Base-by-base conservation (phyloP, 2,329 filamentous ascomycete species). In the Aspergillus fijiensis region DNA sequence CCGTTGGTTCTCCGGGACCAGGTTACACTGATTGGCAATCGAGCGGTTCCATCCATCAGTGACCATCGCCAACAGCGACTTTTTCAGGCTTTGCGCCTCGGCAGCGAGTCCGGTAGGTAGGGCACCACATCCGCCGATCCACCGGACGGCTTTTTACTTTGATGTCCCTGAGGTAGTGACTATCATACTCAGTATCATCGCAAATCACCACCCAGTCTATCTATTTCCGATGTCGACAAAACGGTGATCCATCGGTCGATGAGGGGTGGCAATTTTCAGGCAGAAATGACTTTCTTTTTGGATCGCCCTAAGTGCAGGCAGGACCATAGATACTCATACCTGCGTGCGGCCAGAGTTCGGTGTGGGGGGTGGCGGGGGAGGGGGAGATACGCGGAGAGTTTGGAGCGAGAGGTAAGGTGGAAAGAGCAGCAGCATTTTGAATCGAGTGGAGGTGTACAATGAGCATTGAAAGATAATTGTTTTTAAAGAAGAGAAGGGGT, bases 231-330 rank as follows among this genome's bases (percentile, higher is more conserved):
- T 7, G 14, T 19, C 39, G 39, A 42, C 16, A 4, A 29, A 29
- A n/a, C 53, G 27, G 53, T 23, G 53, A 55, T 49, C 42, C 53
- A 55, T 48, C 53, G 42, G n/a, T 35, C 27, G 53, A 47, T 29
- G 45, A 25, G 42, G n/a, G 27, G 53, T 55, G 53, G 53, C 53
- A 47, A 55, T 16, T 21, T n/a, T 55, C 53, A 55, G 53, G 53
- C 53, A 49, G 53, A 55, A 55, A 55, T 31, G 9, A 16, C 21
- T 25, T 29, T 55, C 21, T 25, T 29, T 55, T 25, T n/a, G 45
- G 25, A 42, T 42, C 52, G 47, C 52, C 25, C 19, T 25, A 42
- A n/a, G 14, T 35, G n/a, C 19, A 49, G 12, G n/a, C 19, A 49
- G 12, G 11, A 55, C 42, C 52, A 29, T 29, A 29, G 27, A 29